phyloP scores from a whole-genome alignment of 73 alveolate species.

The Durusdinium trenchii region DNA sequence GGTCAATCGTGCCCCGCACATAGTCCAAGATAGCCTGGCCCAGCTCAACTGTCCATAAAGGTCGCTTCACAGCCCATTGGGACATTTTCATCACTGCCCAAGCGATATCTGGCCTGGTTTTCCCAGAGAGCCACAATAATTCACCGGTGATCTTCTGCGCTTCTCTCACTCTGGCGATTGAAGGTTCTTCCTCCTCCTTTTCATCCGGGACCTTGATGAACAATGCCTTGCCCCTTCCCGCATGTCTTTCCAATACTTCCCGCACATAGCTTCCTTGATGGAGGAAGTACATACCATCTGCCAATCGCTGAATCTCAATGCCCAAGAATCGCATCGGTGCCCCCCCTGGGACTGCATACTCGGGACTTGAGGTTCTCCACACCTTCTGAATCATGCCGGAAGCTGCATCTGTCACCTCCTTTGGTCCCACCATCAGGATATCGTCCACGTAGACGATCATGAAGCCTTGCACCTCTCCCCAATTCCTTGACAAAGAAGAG shows the following conservation, averaged over 20 bases:
- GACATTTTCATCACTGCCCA: not conserved
- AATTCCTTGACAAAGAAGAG: not conserved
- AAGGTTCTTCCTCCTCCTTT: not conserved
- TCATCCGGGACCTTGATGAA: not conserved
- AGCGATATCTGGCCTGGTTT: not conserved
- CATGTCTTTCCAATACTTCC: not conserved
- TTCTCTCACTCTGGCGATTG: not conserved
- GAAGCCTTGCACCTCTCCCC: not conserved
- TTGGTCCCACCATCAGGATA: not conserved
- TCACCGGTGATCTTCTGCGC: not conserved
- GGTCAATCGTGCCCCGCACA: too few relatives aligned
- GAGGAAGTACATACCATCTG: not conserved
- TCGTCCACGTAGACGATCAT: slow-evolving; percentile 3
- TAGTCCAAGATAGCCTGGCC: not conserved
- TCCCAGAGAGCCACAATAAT: not conserved
- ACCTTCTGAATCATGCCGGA: not conserved
- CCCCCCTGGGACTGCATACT: not conserved
- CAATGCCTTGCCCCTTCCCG: not conserved
- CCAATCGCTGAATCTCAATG: not conserved
- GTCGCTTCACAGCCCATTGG: not conserved
- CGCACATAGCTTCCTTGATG: not conserved
- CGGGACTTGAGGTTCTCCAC: not conserved
- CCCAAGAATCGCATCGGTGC: not conserved
- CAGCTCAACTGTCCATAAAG: not conserved
- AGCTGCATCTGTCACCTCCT: not conserved